Evolutionary conservation across 768 basidiomycete genomes (phyloP).

Genomic region (Coprinopsis sp.): DNA sequence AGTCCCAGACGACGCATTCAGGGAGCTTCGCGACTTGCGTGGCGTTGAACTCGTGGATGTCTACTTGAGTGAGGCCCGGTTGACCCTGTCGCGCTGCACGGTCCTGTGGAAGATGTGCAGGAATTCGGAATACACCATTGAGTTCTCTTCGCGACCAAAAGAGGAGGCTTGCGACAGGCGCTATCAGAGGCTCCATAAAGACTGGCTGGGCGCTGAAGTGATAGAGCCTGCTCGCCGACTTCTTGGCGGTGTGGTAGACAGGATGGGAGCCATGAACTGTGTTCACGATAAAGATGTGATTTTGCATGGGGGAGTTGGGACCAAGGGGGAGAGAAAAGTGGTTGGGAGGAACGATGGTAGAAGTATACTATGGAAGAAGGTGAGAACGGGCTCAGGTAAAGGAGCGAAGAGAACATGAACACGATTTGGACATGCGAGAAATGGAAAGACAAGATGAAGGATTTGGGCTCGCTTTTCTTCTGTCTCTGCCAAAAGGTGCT

Average conservation of each 20-base stretch:
- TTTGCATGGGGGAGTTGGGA: neutral
- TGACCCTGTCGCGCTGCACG: constrained; percentile 20
- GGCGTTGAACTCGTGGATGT: constrained; percentile 55
- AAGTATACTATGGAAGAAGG: constrained; percentile 42
- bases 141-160: constrained; percentile 58
- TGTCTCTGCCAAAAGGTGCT: constrained; percentile 24
- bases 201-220: constrained; percentile 12
- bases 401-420: neutral
- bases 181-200: constrained; percentile 37
- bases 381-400: constrained; percentile 14
- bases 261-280: constrained; percentile 15
- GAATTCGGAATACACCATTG: constrained; percentile 35
- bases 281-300: constrained; percentile 5
- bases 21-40: constrained; percentile 9
- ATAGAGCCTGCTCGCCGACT: constrained; percentile 43
- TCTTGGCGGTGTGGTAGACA: constrained; percentile 19
- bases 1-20: constrained; percentile 15
- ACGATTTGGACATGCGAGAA: constrained; percentile 10
- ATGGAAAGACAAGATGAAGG: constrained; percentile 24
- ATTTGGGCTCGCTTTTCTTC: constrained; percentile 22
- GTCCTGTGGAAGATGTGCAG: constrained; percentile 30
- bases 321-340: constrained; percentile 50
- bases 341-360: constrained; percentile 53
- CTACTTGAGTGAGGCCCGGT: constrained; percentile 47
- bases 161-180: constrained; percentile 56